Evolutionary conservation across 2,329 filamentous ascomycete species (phyloP).

Genomic region (Didymella exigua): DNA sequence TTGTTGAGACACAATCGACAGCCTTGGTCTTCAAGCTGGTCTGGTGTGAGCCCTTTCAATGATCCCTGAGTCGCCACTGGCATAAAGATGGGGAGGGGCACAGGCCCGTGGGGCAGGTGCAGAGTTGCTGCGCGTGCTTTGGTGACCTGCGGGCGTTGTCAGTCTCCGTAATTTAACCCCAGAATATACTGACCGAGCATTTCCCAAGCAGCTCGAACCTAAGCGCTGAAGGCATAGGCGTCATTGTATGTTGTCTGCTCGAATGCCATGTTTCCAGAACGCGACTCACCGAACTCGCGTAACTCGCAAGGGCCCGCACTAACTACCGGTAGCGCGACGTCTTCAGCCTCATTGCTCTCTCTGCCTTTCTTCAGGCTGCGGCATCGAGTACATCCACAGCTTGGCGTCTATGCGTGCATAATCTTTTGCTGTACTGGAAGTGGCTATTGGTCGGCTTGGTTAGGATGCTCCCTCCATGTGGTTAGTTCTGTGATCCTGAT

Average conservation of each 20-base stretch:
- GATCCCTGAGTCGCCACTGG: slow-evolving; percentile 97
- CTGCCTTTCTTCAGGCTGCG: background rate
- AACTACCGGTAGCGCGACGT: background rate
- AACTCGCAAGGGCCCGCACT: background rate
- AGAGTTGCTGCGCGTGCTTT: slow-evolving; percentile 89
- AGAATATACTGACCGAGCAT: slow-evolving; percentile 38
- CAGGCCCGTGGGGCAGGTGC: slow-evolving; percentile 86
- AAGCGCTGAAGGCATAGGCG: slow-evolving; percentile 47
- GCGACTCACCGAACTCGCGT: slow-evolving; percentile 14
- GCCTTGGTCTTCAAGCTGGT: slow-evolving; percentile 86
- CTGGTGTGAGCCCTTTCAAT: slow-evolving; percentile 89
- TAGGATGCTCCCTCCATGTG: too few relatives aligned
- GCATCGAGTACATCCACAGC: background rate
- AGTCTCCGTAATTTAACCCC: background rate
- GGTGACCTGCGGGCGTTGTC: slow-evolving; percentile 69
- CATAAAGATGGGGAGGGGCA: slow-evolving; percentile 95
- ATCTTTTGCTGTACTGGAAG: too few relatives aligned
- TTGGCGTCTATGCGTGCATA: background rate
- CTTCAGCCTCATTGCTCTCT: background rate
- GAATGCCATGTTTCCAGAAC: background rate
- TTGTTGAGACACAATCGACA: slow-evolving; percentile 96
- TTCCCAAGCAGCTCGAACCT: slow-evolving; percentile 47
- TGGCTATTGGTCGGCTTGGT: too few relatives aligned
- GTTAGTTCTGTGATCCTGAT: too few relatives aligned
- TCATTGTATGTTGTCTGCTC: slow-evolving; percentile 31